Base-by-base conservation (phyloP, 1,284 basidiomycete genomes). In the Wallemia ichthyophaga region DNA sequence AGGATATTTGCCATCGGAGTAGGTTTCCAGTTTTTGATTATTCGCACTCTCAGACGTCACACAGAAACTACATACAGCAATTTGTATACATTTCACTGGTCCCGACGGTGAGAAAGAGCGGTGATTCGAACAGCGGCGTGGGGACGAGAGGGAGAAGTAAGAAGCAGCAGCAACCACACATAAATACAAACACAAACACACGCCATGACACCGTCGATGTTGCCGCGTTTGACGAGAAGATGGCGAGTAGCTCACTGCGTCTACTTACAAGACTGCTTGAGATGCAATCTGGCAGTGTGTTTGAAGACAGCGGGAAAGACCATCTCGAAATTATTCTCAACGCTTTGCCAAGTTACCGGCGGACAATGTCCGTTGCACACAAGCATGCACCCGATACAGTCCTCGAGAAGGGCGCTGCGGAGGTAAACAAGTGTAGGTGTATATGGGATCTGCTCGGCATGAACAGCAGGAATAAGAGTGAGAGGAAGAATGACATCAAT, bases 31-130 rank as follows among this genome's bases (percentile, higher is more conserved):
- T 25, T n/a, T 24, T 2, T 27, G 27, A 25, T 27, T 11, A 21
- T 24, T 5, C 15, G 25, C 58, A 27, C 26, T 33, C 58, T 25
- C 15, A 32, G 11, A 55, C 27, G 17, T 31, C 17, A 7, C 17
- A 21, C 26, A 32, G 54, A 28, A 15, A 24, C 37, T 48, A 31
- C 24, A 55, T 27, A 2, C 58, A 28, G 27, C 32, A 55, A 25
- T 21, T 58, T 25, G 28, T 56, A 11, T 59, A 57, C 24, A 7
- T 25, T 11, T 13, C 24, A 23, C 25, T 26, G 23, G 54, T 25
- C 19, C 48, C 11, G 58, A 56, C 66, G 28, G 7, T 31, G 28
- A 48, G n/a, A 48, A 21, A 11, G 37, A 21, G 13, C n/a, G 37
- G n/a, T 21, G 37, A 15, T 3, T 21, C 11, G 13, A 21, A 48